Evolutionary conservation across 805 yeast species (phyloP), one percentile per base, ranked within the genome.

Genomic region (Candida ponderosae): DNA sequence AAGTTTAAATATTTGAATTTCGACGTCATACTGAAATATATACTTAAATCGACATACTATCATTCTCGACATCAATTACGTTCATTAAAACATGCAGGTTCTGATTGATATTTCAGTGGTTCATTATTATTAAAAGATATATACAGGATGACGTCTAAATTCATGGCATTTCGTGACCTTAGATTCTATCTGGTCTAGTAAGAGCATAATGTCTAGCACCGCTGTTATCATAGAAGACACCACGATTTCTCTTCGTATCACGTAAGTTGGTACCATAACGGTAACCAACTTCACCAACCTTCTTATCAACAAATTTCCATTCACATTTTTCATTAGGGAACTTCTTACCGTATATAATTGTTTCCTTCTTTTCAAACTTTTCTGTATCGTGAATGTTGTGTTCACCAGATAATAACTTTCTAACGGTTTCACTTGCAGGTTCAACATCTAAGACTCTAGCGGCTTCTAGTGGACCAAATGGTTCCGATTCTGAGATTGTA

Each of bases 381-480:
- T 9, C n/a, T 13, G 28, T 24, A 24, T 13, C 13, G 14, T 24
- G 28, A 11, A 24, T 24, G 14, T 24, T n/a, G 13, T 7, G 14
- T 24, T 24, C 28, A 13, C n/a, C n/a, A 13, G 28, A 24, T 24
- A 24, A 24, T 24, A 89, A 70, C 57, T 75, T 76, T 49, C 79
- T 76, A 48, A 89, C 69, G 3, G 93, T 83, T 28, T 70, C 76
- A 34, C 77, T 74, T 21, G 97, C 97, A n/a, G 96, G 95, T 57
- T 85, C 89, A 45, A 90, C 69, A 31, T 73, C 88, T 45, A 86
- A 75, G 29, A 82, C 74, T 40, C 77, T 67, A 35, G 98, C 96
- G 13, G 98, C 97, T 55, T 93, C 97, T 6, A 88, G 72, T 5
- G 97, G 95, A 6, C 96, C 96, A 57, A 90, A 89, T 9, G 96